Evolutionary conservation across 805 yeast genomes (phyloP).

Genomic region (Candida xyloterini): DNA sequence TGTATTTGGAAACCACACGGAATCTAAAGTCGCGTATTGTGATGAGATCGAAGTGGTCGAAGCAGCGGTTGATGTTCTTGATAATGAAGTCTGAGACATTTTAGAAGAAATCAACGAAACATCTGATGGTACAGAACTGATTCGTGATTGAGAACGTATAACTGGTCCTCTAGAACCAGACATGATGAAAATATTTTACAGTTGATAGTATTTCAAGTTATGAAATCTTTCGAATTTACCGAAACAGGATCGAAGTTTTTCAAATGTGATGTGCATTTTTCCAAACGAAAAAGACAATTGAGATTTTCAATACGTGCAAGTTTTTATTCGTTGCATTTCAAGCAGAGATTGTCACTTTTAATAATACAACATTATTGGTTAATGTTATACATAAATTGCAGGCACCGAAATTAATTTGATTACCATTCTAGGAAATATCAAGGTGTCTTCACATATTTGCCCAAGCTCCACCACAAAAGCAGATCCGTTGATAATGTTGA

Average conservation of each 20-base stretch:
- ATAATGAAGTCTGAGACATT: constrained; percentile 11
- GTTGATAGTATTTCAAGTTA: neutral
- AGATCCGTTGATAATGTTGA: constrained; percentile 53
- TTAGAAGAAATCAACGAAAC: constrained; percentile 5
- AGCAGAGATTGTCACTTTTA: too few relatives aligned
- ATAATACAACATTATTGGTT: neutral
- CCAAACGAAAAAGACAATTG: constrained; percentile 1
- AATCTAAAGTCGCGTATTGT: constrained; percentile 28
- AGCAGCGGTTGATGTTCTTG: constrained; percentile 26
- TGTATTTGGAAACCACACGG: constrained; percentile 34
- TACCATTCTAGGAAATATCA: constrained; percentile 2
- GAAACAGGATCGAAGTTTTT: neutral
- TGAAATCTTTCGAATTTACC: neutral
- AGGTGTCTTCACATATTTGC: constrained; percentile 42
- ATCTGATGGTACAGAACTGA: constrained; percentile 4
- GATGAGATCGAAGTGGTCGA: constrained; percentile 22
- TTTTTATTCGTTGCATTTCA: too few relatives aligned
- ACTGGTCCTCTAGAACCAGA: constrained; percentile 9
- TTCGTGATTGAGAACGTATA: neutral
- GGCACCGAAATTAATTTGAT: neutral
- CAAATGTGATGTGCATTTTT: constrained; percentile 1
- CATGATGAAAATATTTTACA: neutral
- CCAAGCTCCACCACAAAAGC: constrained; percentile 82
- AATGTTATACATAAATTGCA: neutral
- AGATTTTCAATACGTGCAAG: neutral